Conservation (phyloP, 805 yeast species). For the Teunomyces lycoperdinae region DNA sequence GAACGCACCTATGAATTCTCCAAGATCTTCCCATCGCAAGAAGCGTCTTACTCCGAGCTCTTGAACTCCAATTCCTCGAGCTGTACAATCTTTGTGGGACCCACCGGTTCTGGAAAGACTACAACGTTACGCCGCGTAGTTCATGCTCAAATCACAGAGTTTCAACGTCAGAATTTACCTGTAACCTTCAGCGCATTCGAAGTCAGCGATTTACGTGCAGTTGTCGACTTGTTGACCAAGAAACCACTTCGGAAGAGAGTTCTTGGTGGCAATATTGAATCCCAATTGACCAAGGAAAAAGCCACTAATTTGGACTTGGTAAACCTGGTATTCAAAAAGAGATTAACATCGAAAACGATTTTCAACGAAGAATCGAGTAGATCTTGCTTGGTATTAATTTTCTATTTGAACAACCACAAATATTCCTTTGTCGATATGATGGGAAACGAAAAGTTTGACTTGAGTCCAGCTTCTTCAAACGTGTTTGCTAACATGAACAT, state of each 20-base stretch:
- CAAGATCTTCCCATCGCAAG: conserved; percentile 12
- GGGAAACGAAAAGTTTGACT: conserved; percentile 28
- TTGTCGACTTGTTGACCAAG: conserved; percentile 25
- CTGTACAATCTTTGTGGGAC: conserved; percentile 24
- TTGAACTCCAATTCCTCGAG: conserved; percentile 8
- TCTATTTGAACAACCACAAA: conserved; percentile 17
- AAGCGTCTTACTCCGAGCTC: conserved; percentile 7
- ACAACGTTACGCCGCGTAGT: conserved; percentile 22
- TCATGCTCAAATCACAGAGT: conserved; percentile 9
- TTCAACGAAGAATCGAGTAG: conserved; percentile 20
- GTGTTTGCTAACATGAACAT: conserved; percentile 25
- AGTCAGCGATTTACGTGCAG: conserved; percentile 22
- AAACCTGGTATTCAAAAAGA: conserved; percentile 13
- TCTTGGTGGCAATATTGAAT: conserved; percentile 11
- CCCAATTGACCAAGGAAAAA: conserved; percentile 13
- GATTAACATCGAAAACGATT: conserved; percentile 20
- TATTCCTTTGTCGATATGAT: conserved; percentile 26
- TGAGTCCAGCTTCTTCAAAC: conserved; percentile 11
- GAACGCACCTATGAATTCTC: conserved; percentile 20
- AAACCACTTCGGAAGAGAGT: conserved; percentile 5
- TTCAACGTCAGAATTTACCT: conserved; percentile 3
- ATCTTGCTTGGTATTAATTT: conserved; percentile 25
- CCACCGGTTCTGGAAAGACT: conserved; percentile 34
- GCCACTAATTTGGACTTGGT: conserved; percentile 7
- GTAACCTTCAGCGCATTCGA: conserved; percentile 26